phyloP scores from a whole-genome alignment of 768 basidiomycete species.

The Russula dissimulans region DNA sequence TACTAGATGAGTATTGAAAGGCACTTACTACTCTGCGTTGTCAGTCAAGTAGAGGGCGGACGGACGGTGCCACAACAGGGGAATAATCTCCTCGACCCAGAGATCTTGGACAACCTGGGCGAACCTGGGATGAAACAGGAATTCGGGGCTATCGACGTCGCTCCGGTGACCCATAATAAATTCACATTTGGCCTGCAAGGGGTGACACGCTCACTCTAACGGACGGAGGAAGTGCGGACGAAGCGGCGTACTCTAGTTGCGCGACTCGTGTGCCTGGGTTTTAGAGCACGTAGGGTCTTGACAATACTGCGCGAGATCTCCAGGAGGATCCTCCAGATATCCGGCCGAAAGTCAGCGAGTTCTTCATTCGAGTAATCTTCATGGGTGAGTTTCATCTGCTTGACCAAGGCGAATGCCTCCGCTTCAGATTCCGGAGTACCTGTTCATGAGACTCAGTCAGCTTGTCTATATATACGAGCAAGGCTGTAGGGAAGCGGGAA shows the following conservation, averaged over 20 bases:
- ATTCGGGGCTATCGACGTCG: slow-evolving; percentile 19
- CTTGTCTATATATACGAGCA: background rate
- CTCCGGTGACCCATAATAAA: background rate
- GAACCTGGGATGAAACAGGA: slow-evolving; percentile 17
- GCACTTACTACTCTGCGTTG: slow-evolving; percentile 9
- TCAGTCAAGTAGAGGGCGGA: background rate
- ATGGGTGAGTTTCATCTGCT: background rate
- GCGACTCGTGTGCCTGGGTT: background rate
- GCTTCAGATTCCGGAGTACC: background rate
- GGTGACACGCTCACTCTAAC: background rate
- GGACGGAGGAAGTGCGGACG: background rate
- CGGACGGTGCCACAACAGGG: background rate
- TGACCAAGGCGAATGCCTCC: background rate
- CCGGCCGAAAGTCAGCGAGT: background rate
- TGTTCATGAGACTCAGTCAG: background rate
- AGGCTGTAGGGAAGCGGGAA: background rate
- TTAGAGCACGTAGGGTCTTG: background rate
- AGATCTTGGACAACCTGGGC: background rate
- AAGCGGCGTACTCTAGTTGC: background rate
- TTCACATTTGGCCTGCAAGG: background rate
- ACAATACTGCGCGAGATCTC: background rate
- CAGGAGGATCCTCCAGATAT: slow-evolving; percentile 3
- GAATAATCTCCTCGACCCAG: slow-evolving; percentile 33
- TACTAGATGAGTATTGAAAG: background rate
- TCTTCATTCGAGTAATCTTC: slow-evolving; percentile 37